These are phyloP conservation scores for Sequoia sempervirens DNA, from an alignment of 75 land plant species.

Conservation along the genomic window DNA sequence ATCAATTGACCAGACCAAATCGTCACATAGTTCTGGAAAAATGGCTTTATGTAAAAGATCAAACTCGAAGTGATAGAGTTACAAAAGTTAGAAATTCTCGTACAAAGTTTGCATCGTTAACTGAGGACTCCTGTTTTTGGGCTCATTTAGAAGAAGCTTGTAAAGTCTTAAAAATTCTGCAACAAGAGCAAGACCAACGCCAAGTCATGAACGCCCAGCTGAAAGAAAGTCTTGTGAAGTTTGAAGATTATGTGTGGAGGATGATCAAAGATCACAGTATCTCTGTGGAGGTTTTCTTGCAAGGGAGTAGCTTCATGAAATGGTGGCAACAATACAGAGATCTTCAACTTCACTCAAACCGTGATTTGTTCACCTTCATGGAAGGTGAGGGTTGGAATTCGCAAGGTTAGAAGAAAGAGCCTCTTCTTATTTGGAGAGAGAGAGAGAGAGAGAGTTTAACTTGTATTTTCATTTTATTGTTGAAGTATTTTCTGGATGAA, in stretches of 20 bases:
- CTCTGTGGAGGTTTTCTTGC: background rate
- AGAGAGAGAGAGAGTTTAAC: too few species aligned
- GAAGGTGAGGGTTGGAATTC: too few species aligned
- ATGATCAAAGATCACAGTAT: background rate
- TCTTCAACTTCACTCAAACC: background rate
- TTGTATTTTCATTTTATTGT: too few species aligned
- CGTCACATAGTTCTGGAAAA: background rate
- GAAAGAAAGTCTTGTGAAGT: background rate
- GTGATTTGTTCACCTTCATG: background rate
- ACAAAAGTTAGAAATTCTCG: background rate
- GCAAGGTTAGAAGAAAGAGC: too few species aligned
- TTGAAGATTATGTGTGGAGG: background rate
- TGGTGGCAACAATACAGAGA: background rate
- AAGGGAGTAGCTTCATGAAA: background rate
- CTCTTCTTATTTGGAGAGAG: too few species aligned
- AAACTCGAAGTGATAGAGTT: background rate
- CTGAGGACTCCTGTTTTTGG: slow-evolving; percentile 8
- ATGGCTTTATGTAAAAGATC: background rate
- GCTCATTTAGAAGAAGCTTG: background rate
- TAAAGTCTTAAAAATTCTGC: background rate
- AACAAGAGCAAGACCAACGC: background rate
- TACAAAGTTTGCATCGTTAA: background rate
- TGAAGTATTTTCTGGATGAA: too few species aligned
- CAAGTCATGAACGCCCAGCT: background rate
- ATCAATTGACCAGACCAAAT: background rate